A percentile compares a stretch with the other conserved stretches of the same genome.
These are phyloP conservation scores for Lecanosticta acicola DNA, from an alignment of 2,329 filamentous ascomycete species.

Conservation along the genomic window DNA sequence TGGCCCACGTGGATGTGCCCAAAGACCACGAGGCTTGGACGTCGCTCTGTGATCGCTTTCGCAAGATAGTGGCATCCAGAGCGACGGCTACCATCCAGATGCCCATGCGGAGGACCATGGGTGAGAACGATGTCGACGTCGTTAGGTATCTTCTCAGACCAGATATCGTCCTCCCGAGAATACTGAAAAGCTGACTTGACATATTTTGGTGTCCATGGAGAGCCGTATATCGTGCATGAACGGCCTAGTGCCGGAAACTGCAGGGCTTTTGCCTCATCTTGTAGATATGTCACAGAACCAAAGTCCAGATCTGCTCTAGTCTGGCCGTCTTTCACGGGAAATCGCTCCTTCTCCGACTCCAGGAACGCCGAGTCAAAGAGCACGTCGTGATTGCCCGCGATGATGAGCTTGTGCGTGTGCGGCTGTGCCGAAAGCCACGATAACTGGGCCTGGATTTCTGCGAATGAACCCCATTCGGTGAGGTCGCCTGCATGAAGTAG, in stretches of 20 bases:
- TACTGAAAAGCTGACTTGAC: conserved; percentile 54
- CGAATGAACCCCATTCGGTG: conserved; percentile 62
- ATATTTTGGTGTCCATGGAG: conserved; percentile 54
- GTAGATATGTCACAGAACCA: conserved; percentile 55
- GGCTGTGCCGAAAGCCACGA: conserved; percentile 60
- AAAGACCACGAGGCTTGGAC: conserved; percentile 70
- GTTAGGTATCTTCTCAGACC: conserved; percentile 60
- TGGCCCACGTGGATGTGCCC: conserved; percentile 67
- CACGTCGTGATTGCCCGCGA: conserved; percentile 72
- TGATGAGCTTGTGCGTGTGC: conserved; percentile 63
- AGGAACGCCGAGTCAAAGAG: conserved; percentile 62
- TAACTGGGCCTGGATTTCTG: conserved; percentile 55
- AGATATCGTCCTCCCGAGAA: conserved; percentile 31
- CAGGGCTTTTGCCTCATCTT: conserved; percentile 55
- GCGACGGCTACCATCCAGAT: conserved; percentile 52
- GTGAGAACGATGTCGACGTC: conserved; percentile 63
- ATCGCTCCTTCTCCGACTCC: conserved; percentile 59
- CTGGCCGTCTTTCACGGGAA: conserved; percentile 36
- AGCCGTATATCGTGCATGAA: conserved; percentile 66
- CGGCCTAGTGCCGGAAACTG: conserved; percentile 52
- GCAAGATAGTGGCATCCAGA: conserved; percentile 62
- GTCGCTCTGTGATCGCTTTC: conserved; percentile 67
- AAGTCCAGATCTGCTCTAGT: conserved; percentile 20
- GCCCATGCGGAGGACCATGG: conserved; percentile 60
- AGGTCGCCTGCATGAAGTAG: conserved; percentile 72